Evolutionary conservation across 2,329 filamentous ascomycete genomes (phyloP).

Genomic region (Penicillium freii): DNA sequence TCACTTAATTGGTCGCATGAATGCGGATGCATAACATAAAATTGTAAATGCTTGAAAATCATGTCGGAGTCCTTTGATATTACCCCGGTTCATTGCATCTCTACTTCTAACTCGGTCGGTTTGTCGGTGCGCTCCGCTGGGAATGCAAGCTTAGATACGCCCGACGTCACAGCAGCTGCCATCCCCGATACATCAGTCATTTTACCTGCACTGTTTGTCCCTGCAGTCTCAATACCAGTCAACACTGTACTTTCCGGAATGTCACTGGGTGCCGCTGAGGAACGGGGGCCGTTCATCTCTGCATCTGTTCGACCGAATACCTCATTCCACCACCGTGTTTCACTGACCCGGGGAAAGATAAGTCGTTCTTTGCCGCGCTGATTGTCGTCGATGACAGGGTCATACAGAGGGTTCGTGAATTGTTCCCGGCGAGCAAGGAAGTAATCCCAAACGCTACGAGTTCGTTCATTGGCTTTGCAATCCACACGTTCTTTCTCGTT

Average conservation of each 20-base stretch:
- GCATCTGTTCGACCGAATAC: conserved; percentile 80
- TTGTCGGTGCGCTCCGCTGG: conserved; percentile 31
- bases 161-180: conserved; percentile 45
- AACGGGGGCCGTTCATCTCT: conserved; percentile 80
- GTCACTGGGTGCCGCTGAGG: conserved; percentile 45
- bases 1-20: background rate
- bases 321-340: conserved; percentile 93
- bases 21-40: conserved; percentile 1
- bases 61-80: background rate
- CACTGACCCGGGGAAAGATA: conserved; percentile 71
- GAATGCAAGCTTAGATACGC: conserved; percentile 47
- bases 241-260: conserved; percentile 50
- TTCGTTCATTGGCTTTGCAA: conserved; percentile 65
- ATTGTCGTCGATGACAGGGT: conserved; percentile 72
- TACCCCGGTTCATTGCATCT: conserved; percentile 46
- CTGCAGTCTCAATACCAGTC: conserved; percentile 58
- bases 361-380: conserved; percentile 77
- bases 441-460: conserved; percentile 92
- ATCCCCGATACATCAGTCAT: conserved; percentile 35
- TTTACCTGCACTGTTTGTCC: conserved; percentile 39
- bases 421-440: conserved; percentile 78
- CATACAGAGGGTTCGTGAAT: conserved; percentile 80
- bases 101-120: conserved; percentile 46
- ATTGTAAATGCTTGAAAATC: conserved; percentile 6
- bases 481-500: conserved; percentile 84